phyloP scores from a whole-genome alignment of 2,329 filamentous ascomycete species.

The Colletotrichum sp. region DNA sequence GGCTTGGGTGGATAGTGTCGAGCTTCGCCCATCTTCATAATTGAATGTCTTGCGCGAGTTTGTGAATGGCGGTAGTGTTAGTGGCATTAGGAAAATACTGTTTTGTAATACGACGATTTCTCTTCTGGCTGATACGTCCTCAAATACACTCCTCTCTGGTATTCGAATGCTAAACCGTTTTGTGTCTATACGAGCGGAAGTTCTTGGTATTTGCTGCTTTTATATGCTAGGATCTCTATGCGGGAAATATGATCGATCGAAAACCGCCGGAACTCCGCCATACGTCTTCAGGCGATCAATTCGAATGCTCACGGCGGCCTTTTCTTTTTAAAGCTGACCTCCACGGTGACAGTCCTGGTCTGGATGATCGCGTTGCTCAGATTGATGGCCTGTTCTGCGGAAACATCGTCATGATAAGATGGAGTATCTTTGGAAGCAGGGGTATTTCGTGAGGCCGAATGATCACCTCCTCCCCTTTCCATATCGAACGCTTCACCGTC shows the following conservation, averaged over 20 bases:
- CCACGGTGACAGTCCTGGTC: slow-evolving; percentile 6
- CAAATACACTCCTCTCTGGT: neutral
- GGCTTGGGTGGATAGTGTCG: neutral
- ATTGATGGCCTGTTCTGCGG: neutral
- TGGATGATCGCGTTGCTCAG: neutral
- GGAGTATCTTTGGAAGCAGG: neutral
- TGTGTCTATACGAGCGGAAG: rapidly evolving
- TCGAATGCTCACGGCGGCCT: too few species aligned
- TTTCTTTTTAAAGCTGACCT: neutral
- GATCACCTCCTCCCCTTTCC: neutral
- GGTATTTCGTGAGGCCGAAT: neutral
- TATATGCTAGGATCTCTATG: neutral
- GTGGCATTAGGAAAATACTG: neutral
- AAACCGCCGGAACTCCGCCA: too few species aligned
- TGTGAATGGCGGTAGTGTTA: neutral
- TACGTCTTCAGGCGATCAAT: too few species aligned
- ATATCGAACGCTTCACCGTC: neutral
- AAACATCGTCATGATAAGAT: neutral
- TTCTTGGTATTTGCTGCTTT: neutral
- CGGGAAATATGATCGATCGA: too few species aligned
- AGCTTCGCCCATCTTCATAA: neutral
- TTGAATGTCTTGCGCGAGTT: too few species aligned
- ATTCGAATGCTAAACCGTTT: too few species aligned
- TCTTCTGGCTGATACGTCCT: neutral
- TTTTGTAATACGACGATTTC: neutral